Base-by-base conservation (phyloP, 2,329 filamentous ascomycete species). In the Cytospora mali region DNA sequence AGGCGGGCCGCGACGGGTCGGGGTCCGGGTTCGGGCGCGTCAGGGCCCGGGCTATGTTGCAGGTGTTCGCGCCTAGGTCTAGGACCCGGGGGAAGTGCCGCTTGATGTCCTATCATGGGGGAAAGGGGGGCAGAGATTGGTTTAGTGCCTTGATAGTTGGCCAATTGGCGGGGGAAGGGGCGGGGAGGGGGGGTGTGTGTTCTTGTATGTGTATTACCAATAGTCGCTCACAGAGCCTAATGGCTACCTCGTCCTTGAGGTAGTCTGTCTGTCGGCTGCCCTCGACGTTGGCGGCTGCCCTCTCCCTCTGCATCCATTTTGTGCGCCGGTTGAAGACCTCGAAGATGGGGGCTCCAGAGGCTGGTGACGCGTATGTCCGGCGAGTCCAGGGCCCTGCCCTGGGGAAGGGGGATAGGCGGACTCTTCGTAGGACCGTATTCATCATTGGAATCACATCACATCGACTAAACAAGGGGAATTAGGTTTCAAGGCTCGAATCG, bases 21-120 rank as follows among this genome's bases (percentile, higher is more conserved):
- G 81, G 83, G 71, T 91, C 88, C 1, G 87, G 86, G 72, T 92
- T 87, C 62, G 87, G 82, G 66, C 87, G 80, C 69, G 89, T 89
- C 52, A 98, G 84, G 62, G 91, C 90, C 66, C 89, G 88, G 23
- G 93, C 93, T 65, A 99, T 88, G 76, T 97, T 96, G 83, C 94
- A 97, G 66, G 94, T 92, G 75, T 98, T 97, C 66, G 95, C 94
- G 66, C 95, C 95, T 33, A 97, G 87, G 75, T 99, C 95, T 65
- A 99, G 89, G 27, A 93, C 92, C 68, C 86, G 84, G 51, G 90
- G 86, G 70, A 96, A 97, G 62, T 87, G 82, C 33, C 95, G 90
- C 71, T 96, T 97, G 79, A 99, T 96, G 73, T 98, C 93, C 91
- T 93, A 67, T 21, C 14, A 18, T 13, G 49, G 11, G 27, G 14